phyloP scores from a whole-genome alignment of 768 basidiomycete genomes.

The Calocybe gangraenosa region DNA sequence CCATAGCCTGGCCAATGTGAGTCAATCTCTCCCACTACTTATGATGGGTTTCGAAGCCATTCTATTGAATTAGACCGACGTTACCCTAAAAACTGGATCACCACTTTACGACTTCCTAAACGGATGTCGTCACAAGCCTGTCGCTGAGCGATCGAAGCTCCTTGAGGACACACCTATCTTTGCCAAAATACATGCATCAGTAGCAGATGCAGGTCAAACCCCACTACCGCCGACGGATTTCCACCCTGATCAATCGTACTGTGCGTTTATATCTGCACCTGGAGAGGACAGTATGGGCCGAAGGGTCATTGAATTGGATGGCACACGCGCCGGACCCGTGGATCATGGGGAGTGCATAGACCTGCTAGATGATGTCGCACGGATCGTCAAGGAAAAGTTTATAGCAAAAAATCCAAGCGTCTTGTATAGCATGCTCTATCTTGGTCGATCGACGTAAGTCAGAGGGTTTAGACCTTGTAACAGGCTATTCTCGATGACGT shows the following conservation, averaged over 20 bases:
- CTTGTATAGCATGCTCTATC: constrained; percentile 6
- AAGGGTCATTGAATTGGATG: constrained; percentile 5
- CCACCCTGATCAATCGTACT: constrained; percentile 5
- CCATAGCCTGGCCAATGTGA: constrained; percentile 5
- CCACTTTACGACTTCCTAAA: background rate
- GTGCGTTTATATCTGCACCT: constrained; percentile 4
- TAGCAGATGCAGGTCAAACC: constrained; percentile 3
- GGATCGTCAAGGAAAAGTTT: background rate
- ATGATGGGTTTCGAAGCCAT: background rate
- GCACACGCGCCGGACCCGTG: background rate
- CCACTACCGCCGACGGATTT: background rate
- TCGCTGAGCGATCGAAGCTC: constrained; percentile 1
- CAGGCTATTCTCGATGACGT: too few species aligned
- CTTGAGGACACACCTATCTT: constrained; percentile 2
- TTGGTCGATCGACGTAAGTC: background rate
- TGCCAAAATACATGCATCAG: constrained; percentile 3
- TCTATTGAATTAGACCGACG: background rate
- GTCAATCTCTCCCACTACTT: background rate
- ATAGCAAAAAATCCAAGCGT: constrained; percentile 4
- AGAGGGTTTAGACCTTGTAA: too few species aligned
- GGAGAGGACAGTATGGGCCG: constrained; percentile 1
- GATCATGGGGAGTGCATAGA: constrained; percentile 4
- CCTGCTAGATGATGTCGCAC: constrained; percentile 3
- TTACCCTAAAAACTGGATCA: constrained; percentile 2
- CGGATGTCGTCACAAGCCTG: background rate